These are phyloP conservation scores for Termitomyces sp. DNA, from an alignment of 768 basidiomycete species.

Conservation along the genomic window DNA sequence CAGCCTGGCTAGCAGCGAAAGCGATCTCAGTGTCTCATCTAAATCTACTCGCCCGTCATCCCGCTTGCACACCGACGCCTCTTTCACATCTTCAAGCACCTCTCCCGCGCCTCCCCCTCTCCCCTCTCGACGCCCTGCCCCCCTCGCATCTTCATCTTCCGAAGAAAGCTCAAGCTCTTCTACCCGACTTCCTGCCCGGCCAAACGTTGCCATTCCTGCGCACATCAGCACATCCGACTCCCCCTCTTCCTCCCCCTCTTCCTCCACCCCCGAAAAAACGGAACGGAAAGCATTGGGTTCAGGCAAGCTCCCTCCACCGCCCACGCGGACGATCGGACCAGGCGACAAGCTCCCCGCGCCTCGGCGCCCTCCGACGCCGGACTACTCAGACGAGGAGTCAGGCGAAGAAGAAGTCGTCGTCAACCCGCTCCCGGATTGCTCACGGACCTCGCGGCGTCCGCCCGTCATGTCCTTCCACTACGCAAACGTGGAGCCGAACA, in stretches of 20 bases:
- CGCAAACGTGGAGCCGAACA: slow-evolving; percentile 37
- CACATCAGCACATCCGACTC: slow-evolving; percentile 8
- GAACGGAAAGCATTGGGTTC: slow-evolving; percentile 35
- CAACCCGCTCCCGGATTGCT: slow-evolving; percentile 63
- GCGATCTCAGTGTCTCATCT: slow-evolving; percentile 19
- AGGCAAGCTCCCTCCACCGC: slow-evolving; percentile 59
- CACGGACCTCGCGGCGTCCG: slow-evolving; percentile 55
- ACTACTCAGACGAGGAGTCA: slow-evolving; percentile 46
- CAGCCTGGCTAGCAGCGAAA: slow-evolving; percentile 34
- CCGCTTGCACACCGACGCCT: slow-evolving; percentile 20
- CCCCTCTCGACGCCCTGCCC: slow-evolving; percentile 34
- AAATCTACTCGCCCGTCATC: slow-evolving; percentile 27
- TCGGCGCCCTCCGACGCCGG: slow-evolving; percentile 36
- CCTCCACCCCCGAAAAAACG: slow-evolving; percentile 10
- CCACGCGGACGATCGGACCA: slow-evolving; percentile 63
- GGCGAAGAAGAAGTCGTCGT: slow-evolving; percentile 54
- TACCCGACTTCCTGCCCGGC: slow-evolving; percentile 22
- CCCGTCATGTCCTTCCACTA: slow-evolving; percentile 36
- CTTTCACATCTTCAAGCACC: slow-evolving; percentile 13
- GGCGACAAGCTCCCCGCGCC: slow-evolving; percentile 67
- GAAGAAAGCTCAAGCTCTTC: slow-evolving; percentile 21
- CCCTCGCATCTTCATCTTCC: slow-evolving; percentile 4
- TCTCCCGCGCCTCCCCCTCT: slow-evolving; percentile 35
- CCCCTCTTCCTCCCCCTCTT: slow-evolving; percentile 7
- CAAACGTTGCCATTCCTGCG: slow-evolving; percentile 14